Evolutionary conservation across 129 eudicot species (phyloP).

Genomic region (Helianthus tuberosus): DNA sequence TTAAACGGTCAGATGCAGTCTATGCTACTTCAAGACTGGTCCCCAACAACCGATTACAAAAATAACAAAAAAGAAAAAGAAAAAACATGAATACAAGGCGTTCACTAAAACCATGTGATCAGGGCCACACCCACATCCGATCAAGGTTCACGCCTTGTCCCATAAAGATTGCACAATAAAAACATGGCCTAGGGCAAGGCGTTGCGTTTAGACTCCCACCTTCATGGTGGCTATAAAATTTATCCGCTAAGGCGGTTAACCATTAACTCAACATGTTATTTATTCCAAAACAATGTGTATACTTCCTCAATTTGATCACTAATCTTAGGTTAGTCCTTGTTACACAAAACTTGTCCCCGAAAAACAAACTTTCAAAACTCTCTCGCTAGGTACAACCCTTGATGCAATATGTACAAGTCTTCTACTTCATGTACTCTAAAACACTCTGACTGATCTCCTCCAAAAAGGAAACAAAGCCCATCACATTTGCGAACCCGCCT

Average conservation of each 20-base stretch:
- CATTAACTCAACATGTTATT: neutral
- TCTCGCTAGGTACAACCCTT: slow-evolving; percentile 11
- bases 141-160: too few relatives aligned
- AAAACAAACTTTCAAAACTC: neutral
- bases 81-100: too few relatives aligned
- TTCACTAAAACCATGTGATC: too few relatives aligned
- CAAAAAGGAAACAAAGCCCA: slow-evolving; percentile 94
- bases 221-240: too few relatives aligned
- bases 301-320: slow-evolving; percentile 5
- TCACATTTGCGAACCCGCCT: slow-evolving; percentile 73
- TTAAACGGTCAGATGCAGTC: too few relatives aligned
- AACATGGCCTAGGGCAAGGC: neutral
- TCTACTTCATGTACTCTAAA: slow-evolving; percentile 76
- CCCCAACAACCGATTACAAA: too few relatives aligned
- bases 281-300: slow-evolving; percentile 22
- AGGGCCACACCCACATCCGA: too few relatives aligned
- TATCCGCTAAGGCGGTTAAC: slow-evolving; percentile 8
- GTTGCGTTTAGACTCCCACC: too few relatives aligned
- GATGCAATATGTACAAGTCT: slow-evolving; percentile 28
- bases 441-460: slow-evolving; percentile 83
- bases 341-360: neutral
- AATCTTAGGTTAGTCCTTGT: too few relatives aligned
- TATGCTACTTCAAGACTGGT: too few relatives aligned
- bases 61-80: too few relatives aligned
- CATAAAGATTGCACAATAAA: neutral